Conservation (phyloP, 2,329 filamentous ascomycete genomes). For the Onygenales sp. region DNA sequence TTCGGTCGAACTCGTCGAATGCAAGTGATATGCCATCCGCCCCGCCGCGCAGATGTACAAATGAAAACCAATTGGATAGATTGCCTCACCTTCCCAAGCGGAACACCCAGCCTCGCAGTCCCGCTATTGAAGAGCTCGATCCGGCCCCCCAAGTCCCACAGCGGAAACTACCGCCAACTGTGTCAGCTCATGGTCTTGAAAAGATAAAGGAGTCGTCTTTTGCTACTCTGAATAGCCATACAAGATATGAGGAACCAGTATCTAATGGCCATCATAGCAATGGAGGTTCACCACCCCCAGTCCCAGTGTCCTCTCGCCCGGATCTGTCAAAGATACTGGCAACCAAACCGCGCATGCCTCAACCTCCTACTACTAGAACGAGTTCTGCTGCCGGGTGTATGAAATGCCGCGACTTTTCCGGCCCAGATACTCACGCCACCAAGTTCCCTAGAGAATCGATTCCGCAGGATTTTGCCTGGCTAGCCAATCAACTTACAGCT, state of each 20-base stretch:
- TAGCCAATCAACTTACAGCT: slow-evolving; percentile 67
- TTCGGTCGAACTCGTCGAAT: background rate
- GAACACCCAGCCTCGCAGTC: slow-evolving; percentile 7
- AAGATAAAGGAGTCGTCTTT: slow-evolving; percentile 38
- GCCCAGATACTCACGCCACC: slow-evolving; percentile 66
- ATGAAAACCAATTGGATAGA: background rate
- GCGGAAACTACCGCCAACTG: slow-evolving; percentile 25
- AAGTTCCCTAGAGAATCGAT: slow-evolving; percentile 65
- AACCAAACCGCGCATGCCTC: slow-evolving; percentile 34
- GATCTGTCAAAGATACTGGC: slow-evolving; percentile 48
- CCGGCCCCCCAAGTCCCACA: slow-evolving; percentile 2
- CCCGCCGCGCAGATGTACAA: background rate
- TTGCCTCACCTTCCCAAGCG: slow-evolving; percentile 3
- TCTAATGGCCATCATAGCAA: slow-evolving; percentile 12
- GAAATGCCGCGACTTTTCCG: slow-evolving; percentile 79
- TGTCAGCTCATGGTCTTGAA: slow-evolving; percentile 24
- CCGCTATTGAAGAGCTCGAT: slow-evolving; percentile 7
- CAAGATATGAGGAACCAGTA: slow-evolving; percentile 8
- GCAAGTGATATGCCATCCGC: background rate
- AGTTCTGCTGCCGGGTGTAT: slow-evolving; percentile 46
- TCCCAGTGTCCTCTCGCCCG: slow-evolving; percentile 48
- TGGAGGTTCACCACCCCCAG: slow-evolving; percentile 32
- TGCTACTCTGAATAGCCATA: slow-evolving; percentile 16
- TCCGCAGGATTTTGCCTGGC: slow-evolving; percentile 58
- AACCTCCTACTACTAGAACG: background rate